These are phyloP conservation scores for Jacaranda copaia DNA, from an alignment of 257 asterid genomes.

Conservation along the genomic window DNA sequence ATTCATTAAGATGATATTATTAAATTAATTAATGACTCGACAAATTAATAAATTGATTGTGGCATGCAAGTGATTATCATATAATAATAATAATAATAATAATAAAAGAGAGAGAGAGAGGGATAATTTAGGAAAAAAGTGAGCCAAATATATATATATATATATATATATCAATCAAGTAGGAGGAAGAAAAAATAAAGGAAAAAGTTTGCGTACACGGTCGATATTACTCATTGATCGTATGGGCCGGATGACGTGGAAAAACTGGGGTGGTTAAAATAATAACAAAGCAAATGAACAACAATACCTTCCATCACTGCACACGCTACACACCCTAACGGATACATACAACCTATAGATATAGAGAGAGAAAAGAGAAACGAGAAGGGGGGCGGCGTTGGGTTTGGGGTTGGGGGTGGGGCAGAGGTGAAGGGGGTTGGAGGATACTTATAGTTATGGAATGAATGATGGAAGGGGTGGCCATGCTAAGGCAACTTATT, in stretches of 20 bases:
- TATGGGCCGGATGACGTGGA: conserved; percentile 57
- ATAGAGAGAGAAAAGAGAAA: conserved; percentile 28
- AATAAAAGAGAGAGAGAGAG: neutral
- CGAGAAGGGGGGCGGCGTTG: too few relatives aligned
- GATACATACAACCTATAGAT: conserved; percentile 37
- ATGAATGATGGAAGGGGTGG: conserved; percentile 66
- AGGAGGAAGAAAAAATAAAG: conserved; percentile 5
- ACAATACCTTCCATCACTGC: conserved; percentile 33
- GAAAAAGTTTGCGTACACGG: conserved; percentile 67
- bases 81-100: neutral
- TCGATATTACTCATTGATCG: conserved; percentile 60
- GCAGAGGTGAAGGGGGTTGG: conserved; percentile 26
- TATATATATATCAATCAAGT: neutral
- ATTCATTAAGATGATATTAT: too few relatives aligned
- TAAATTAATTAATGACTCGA: too few relatives aligned
- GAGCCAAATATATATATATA: too few relatives aligned
- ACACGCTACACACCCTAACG: conserved; percentile 19
- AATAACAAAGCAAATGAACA: conserved; percentile 31
- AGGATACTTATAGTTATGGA: conserved; percentile 46
- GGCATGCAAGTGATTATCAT: too few relatives aligned
- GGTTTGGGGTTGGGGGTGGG: conserved; percentile 30
- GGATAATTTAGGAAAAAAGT: conserved; percentile 45
- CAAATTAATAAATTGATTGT: too few relatives aligned
- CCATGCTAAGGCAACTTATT: conserved; percentile 94
- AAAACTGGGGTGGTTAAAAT: conserved; percentile 41